Conservation (phyloP, 495 filamentous ascomycete genomes). For the Aeminium ludgeri region DNA sequence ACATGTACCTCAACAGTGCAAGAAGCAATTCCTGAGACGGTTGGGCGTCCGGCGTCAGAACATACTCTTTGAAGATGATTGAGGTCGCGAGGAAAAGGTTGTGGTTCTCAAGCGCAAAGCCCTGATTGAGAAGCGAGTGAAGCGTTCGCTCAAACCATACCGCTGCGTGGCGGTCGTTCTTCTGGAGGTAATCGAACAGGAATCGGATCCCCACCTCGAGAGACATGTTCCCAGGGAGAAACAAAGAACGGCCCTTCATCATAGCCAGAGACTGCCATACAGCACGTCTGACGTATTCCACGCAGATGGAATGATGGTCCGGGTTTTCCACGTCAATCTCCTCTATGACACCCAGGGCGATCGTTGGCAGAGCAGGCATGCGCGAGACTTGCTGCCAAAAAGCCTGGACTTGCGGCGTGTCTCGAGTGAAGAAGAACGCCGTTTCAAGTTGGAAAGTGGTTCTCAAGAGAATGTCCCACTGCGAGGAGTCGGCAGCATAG, state of each 20-base stretch:
- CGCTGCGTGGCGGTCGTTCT: not conserved
- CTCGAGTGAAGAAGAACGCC: not conserved
- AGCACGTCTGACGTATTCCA: no score
- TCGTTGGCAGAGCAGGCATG: constrained; percentile 1
- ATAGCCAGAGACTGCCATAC: no score
- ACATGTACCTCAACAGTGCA: constrained; percentile 2
- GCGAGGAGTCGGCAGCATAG: constrained; percentile 1
- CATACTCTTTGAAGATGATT: constrained; percentile 1
- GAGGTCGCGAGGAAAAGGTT: constrained; percentile 6
- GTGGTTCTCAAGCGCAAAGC: not conserved
- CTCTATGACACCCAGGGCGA: no score
- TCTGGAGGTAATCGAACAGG: not conserved
- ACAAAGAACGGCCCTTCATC: no score
- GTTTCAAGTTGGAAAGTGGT: not conserved
- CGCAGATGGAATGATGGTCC: no score
- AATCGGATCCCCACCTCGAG: not conserved
- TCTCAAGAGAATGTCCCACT: constrained; percentile 11
- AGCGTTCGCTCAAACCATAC: constrained; percentile 3
- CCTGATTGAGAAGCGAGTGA: not conserved
- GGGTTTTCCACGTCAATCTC: no score
- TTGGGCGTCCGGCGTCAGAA: not conserved
- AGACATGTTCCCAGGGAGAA: no score
- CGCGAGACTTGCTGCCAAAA: constrained; percentile 13
- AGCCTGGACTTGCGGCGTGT: not conserved
- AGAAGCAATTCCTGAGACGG: constrained; percentile 1